Conservation (phyloP, 1,284 basidiomycete species). For the Ganoderma multipileum region DNA sequence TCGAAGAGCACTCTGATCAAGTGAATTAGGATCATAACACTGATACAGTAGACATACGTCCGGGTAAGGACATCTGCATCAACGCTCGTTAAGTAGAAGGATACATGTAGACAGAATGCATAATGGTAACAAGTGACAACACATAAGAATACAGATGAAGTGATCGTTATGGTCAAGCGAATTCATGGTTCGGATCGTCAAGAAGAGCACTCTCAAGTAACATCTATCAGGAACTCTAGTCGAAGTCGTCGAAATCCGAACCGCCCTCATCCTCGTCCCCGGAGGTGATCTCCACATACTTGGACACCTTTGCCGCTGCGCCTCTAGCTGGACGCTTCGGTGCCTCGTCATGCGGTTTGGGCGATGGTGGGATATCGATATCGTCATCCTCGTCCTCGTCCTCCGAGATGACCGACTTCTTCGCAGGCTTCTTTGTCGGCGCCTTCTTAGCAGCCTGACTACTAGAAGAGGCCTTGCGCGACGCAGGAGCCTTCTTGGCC, state of each 20-base stretch:
- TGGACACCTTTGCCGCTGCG: conserved; percentile 39
- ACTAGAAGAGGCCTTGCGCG: conserved; percentile 35
- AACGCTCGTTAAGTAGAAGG: conserved; percentile 1
- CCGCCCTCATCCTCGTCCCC: conserved; percentile 41
- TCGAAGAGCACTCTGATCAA: neutral
- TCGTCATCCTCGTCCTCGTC: conserved; percentile 40
- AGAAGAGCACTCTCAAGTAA: conserved; percentile 5
- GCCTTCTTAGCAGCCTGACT: conserved; percentile 44
- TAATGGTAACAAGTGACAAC: conserved; percentile 1
- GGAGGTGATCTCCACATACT: conserved; percentile 49
- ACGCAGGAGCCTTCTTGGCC: conserved; percentile 34
- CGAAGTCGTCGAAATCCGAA: conserved; percentile 42
- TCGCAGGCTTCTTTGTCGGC: conserved; percentile 44
- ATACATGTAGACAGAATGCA: neutral
- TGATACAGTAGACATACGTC: conserved; percentile 5
- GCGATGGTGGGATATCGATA: conserved; percentile 46
- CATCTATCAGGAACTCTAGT: conserved; percentile 24
- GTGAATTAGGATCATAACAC: neutral
- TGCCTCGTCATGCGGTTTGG: conserved; percentile 38
- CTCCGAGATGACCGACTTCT: conserved; percentile 43
- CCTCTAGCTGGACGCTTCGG: conserved; percentile 44
- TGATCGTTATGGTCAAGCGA: neutral
- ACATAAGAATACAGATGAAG: conserved; percentile 14
- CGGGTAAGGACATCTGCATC: neutral
- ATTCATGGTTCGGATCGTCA: neutral